These are phyloP conservation scores for Aurantiochytrium sp. DNA, from an alignment of 108 stramenopile genomes.

Conservation along the genomic window DNA sequence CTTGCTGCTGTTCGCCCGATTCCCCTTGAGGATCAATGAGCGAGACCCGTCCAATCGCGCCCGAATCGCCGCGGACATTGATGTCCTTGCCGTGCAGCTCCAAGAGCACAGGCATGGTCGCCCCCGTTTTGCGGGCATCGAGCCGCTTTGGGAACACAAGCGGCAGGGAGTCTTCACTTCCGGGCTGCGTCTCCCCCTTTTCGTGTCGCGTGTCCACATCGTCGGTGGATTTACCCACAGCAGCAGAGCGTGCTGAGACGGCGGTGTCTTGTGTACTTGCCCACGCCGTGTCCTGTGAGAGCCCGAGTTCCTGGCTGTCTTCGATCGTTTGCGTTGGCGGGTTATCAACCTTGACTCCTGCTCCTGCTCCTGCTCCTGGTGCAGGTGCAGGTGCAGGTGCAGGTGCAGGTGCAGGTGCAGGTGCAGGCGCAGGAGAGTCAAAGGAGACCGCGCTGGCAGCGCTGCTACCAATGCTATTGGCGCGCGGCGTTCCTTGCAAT, in stretches of 20 bases:
- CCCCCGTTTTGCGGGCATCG: neutral
- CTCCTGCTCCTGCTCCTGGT: too few species aligned
- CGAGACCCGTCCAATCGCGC: neutral
- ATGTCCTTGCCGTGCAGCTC: neutral
- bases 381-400: too few species aligned
- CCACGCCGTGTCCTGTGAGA: neutral
- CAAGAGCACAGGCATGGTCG: neutral
- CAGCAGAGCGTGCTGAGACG: neutral
- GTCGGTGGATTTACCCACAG: neutral
- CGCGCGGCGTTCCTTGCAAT: neutral
- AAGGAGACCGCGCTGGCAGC: too few species aligned
- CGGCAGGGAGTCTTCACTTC: neutral
- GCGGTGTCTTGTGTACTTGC: neutral
- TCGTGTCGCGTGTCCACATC: neutral
- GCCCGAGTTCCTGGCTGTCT: too few species aligned
- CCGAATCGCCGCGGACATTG: neutral
- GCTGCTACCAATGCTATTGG: neutral
- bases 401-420: too few species aligned
- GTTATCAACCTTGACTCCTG: too few species aligned
- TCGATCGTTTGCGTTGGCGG: too few species aligned
- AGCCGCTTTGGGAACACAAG: neutral
- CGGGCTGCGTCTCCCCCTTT: neutral
- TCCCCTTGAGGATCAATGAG: neutral
- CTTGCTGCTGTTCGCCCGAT: neutral
- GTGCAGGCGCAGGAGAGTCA: too few species aligned